Conservation (phyloP, 331 rosid genomes). For the Saraca asoca region DNA sequence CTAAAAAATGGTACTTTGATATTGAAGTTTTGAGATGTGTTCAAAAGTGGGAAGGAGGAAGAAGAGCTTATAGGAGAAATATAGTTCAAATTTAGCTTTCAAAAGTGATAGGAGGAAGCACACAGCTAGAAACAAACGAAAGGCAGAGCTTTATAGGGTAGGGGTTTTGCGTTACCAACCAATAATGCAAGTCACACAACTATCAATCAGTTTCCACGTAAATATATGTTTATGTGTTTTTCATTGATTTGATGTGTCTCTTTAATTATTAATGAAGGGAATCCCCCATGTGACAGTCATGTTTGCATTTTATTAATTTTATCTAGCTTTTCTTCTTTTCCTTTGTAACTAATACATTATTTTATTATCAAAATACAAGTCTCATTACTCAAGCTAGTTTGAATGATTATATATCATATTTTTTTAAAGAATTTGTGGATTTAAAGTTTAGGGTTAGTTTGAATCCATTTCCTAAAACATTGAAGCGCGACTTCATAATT, state of each 20-base stretch:
- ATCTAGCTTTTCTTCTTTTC: neutral
- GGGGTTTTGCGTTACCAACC: conserved; percentile 14
- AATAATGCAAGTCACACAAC: conserved; percentile 28
- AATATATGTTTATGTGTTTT: neutral
- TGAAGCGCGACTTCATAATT: no score
- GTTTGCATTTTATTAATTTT: conserved; percentile 5
- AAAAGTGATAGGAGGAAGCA: neutral
- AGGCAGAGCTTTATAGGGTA: conserved; percentile 14
- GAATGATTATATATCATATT: no score
- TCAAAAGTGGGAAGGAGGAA: conserved; percentile 1
- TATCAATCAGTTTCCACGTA: conserved; percentile 38
- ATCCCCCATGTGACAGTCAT: conserved; percentile 26
- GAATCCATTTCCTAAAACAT: no score
- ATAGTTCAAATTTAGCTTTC: conserved; percentile 41
- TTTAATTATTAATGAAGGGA: neutral
- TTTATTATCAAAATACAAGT: no score
- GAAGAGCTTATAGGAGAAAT: neutral
- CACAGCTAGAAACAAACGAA: conserved; percentile 9
- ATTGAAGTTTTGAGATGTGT: no score
- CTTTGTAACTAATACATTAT: no score
- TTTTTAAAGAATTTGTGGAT: no score
- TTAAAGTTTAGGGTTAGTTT: no score
- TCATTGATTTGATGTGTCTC: conserved; percentile 24
- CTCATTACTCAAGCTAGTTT: no score
- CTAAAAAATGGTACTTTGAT: no score